Percentiles rank a stretch among this genome's conserved stretches.
phyloP scores from a whole-genome alignment of 352 stramenopile genomes.

The Phytophthora melonis region DNA sequence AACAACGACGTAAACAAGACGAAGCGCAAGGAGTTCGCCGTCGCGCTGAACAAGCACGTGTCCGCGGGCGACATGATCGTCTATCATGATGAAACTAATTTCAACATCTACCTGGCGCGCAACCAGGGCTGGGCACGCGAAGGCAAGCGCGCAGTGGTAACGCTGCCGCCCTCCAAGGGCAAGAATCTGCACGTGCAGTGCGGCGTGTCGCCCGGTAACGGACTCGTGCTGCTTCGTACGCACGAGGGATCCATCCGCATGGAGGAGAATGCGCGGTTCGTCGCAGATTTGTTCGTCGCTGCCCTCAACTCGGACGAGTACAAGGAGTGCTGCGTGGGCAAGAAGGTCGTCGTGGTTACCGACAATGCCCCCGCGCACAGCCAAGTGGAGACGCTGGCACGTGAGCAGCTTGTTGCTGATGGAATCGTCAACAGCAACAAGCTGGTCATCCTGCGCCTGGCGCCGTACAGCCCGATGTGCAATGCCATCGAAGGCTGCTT shows the following conservation, averaged over 20 bases:
- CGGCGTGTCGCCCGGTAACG: not conserved
- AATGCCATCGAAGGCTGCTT: not conserved
- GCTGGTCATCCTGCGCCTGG: not conserved
- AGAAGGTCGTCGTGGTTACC: not conserved
- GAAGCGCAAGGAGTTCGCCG: constrained; percentile 23
- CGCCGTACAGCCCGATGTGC: not conserved
- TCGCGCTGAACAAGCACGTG: constrained; percentile 20
- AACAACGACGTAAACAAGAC: constrained; percentile 35
- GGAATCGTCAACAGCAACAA: not conserved
- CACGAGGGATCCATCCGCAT: not conserved
- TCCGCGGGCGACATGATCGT: constrained; percentile 28
- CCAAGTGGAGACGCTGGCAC: not conserved
- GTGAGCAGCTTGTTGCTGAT: not conserved
- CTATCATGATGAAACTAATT: constrained; percentile 33
- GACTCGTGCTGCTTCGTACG: not conserved
- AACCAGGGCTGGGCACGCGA: constrained; percentile 14
- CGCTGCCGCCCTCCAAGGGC: not conserved
- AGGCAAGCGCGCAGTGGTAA: constrained; percentile 1
- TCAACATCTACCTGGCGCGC: constrained; percentile 8
- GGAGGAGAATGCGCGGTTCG: not conserved
- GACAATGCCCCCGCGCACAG: not conserved
- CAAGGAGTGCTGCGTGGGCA: not conserved
- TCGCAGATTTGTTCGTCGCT: not conserved
- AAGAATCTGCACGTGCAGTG: not conserved
- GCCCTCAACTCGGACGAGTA: not conserved